Base-by-base conservation (phyloP, 345 rosid species). In the Lepidium sativum region DNA sequence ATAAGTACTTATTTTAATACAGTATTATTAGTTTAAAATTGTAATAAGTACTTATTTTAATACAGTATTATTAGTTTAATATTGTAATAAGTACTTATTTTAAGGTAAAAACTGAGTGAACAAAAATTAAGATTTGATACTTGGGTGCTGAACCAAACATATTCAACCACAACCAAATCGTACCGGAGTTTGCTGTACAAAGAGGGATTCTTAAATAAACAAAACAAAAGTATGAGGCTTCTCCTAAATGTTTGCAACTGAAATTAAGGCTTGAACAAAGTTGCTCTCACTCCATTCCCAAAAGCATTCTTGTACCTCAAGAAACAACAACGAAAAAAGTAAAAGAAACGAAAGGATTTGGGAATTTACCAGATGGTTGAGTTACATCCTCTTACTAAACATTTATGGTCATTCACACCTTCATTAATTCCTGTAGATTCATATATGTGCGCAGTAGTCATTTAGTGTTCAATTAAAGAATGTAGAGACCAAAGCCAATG, bases 371-470 rank as follows among this genome's bases (percentile, higher is more conserved):
- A 43, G 44, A 69, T 69, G 4, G 29, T 32, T 2, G 48, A 21
- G 67, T 33, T 37, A 32, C 5, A 20, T 48, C 53, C 34, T 45
- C 51, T 21, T 29, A 18, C 18, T 10, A 50, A 39, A 43, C 52
- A 6, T 31, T 50, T 50, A 25, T 25, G 29, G 29, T 25, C 3
- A 4, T 25, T 35, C 45, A 70, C n/a, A 71, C 69, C 69, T 71
- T 71, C 75, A 71, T 45, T 44, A 71, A 39, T 40, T 71, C 69
- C 69, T 71, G 69, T 38, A 29, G 74, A 31, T 70, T 27, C 55
- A 60, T 38, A 70, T 13, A 50, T 2, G 32, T 42, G 20, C 12
- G 5, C 37, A 20, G 9, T 23, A 23, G 25, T 23, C 25, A 23
- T 23, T 23, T 25, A 5, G 2, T 25, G 29, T 5, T 4, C 6